Evolutionary conservation across 352 stramenopile genomes (phyloP).

Genomic region (Globisporangium nagaii): DNA sequence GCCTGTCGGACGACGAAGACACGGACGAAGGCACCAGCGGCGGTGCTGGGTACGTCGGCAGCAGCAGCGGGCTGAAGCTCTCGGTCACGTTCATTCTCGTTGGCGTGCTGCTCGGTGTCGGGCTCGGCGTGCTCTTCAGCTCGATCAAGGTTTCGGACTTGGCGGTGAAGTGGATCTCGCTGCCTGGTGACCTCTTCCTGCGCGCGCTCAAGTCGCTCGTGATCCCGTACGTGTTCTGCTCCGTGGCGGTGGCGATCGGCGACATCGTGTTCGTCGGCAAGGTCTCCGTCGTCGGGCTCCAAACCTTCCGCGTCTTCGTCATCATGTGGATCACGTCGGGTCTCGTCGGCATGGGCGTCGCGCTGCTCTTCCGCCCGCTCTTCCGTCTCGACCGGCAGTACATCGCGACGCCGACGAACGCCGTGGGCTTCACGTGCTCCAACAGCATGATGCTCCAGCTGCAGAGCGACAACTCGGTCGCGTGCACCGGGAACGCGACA

Average conservation of each 20-base stretch:
- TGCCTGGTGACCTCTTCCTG: conserved; percentile 73
- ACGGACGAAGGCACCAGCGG: too few relatives aligned
- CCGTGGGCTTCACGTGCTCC: conserved; percentile 42
- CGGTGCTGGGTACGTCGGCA: conserved; percentile 20
- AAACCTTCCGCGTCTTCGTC: conserved; percentile 60
- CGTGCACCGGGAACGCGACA: conserved; percentile 20
- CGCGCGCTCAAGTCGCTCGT: conserved; percentile 71
- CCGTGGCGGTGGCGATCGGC: conserved; percentile 63
- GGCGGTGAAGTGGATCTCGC: conserved; percentile 45
- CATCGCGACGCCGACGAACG: conserved; percentile 17
- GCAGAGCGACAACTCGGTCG: background rate
- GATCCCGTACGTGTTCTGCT: conserved; percentile 78
- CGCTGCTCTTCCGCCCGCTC: conserved; percentile 46
- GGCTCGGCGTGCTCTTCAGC: conserved; percentile 41
- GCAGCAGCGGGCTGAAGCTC: conserved; percentile 36
- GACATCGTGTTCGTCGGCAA: conserved; percentile 78
- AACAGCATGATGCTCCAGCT: conserved; percentile 31
- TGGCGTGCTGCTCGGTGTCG: conserved; percentile 41
- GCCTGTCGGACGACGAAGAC: conserved; percentile 4
- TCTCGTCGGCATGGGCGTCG: conserved; percentile 43
- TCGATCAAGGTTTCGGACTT: conserved; percentile 35
- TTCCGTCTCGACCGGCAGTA: conserved; percentile 31
- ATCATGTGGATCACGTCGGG: conserved; percentile 50
- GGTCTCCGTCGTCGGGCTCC: conserved; percentile 53
- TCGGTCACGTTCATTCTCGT: conserved; percentile 51